Conservation (phyloP, 148 eudicot species). For the Rhododendron ferrugineum region DNA sequence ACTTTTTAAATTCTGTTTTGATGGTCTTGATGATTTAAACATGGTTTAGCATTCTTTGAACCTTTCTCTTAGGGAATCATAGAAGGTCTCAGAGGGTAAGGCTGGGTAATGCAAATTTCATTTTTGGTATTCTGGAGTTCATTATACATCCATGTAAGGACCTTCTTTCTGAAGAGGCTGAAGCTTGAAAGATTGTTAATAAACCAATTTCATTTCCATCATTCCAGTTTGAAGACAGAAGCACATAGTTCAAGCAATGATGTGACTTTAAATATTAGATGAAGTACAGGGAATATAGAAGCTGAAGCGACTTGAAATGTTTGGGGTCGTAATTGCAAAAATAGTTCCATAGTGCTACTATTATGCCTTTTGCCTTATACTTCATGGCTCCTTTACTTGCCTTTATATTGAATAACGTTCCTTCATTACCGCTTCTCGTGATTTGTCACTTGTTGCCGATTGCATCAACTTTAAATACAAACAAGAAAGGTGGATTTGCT, state of each 20-base stretch:
- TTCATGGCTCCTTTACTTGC: neutral
- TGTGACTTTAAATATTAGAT: neutral
- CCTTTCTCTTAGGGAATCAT: neutral
- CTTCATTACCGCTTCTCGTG: neutral
- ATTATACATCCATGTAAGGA: neutral
- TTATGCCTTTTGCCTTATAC: neutral
- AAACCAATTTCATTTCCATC: neutral
- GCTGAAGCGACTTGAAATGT: neutral
- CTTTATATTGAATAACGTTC: neutral
- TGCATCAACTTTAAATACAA: neutral
- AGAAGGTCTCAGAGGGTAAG: neutral
- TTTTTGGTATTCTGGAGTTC: neutral
- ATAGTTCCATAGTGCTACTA: neutral
- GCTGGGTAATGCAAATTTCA: neutral
- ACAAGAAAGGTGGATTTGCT: neutral
- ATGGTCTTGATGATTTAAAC: neutral
- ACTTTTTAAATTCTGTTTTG: neutral
- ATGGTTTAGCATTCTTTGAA: neutral
- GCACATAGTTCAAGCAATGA: neutral
- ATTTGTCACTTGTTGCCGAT: neutral
- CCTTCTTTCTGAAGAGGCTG: neutral
- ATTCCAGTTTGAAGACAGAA: neutral
- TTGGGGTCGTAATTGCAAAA: neutral
- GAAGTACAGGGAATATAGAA: neutral
- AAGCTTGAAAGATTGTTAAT: neutral